Conservation (phyloP, 192 early-diverging fungal species). For the Coemansia sp. region DNA sequence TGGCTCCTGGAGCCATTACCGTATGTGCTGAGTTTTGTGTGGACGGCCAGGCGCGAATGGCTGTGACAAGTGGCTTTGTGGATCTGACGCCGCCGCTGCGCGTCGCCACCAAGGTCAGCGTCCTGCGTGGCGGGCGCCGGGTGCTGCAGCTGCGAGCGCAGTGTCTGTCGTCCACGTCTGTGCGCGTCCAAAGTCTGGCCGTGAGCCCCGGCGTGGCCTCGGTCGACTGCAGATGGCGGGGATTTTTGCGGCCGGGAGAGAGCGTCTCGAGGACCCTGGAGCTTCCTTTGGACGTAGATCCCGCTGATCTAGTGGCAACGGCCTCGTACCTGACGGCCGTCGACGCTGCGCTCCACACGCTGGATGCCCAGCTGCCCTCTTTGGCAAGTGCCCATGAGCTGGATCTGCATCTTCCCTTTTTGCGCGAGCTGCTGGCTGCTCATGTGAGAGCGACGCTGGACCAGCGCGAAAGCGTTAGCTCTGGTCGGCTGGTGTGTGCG, state of each 20-base stretch:
- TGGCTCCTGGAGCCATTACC: constrained; percentile 3
- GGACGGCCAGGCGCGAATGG: neutral
- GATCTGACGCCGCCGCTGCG: constrained; percentile 19
- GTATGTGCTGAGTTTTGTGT: constrained; percentile 20
- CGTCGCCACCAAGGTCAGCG: neutral
- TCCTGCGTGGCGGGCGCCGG: neutral
- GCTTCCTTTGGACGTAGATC: neutral
- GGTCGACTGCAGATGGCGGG: neutral
- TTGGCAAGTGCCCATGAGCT: neutral
- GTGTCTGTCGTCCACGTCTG: neutral
- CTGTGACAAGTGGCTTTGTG: constrained; percentile 2
- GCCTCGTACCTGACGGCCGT: neutral
- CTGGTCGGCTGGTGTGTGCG: neutral
- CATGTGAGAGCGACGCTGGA: neutral
- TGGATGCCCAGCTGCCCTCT: neutral
- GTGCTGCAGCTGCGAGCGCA: constrained; percentile 6
- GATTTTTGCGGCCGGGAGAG: constrained; percentile 1
- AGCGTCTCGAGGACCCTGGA: neutral
- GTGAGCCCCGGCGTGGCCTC: neutral
- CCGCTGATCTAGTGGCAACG: neutral
- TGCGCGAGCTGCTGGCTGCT: neutral
- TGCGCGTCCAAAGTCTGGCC: neutral
- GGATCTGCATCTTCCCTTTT: neutral
- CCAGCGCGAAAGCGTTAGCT: neutral
- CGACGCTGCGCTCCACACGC: neutral